Evolutionary conservation across 352 stramenopile species (phyloP), one percentile per base, ranked within the genome.

Genomic region (Phytophthora agathidicida): DNA sequence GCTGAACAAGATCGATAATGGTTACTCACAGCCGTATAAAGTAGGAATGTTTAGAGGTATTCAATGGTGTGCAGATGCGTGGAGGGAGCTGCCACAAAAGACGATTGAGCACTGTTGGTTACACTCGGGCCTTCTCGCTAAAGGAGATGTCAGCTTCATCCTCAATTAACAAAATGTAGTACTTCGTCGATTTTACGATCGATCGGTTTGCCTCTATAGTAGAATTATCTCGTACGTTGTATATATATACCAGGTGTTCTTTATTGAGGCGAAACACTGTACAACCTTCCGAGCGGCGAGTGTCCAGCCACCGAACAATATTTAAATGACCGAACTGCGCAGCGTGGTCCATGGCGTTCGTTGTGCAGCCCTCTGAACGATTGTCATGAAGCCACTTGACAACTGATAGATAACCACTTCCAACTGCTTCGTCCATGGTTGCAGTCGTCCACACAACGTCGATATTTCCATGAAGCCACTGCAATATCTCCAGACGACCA

Each of bases 371-470:
- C 32, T 53, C 45, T 17, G 3, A n/a, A 7, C 45, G 45, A 27
- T 43, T 44, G 16, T 23, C 37, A 4, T 43, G 17, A 33, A 68
- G 50, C 59, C 59, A 68, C 14, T 58, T 49, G 13, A 68, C 49
- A 5, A 62, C 43, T 9, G 13, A 6, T 5, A 62, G 23, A 49
- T 62, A 37, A 2, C 51, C 51, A 48, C 59, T 68, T 45, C 54
- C 31, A 35, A 52, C 37, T 2, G 51, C 51, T 1, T 10, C 28
- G 31, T 57, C 55, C 55, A 51, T 64, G 6, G 13, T 16, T 16
- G 35, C 19, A 33, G 16, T 56, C n/a, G 33, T 38, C 51, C 51
- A 60, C 30, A 22, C 38, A 3, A 43, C n/a, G 14, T 51, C 23
- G 11, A 19, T n/a, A 13, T 43, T 28, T 13, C 31, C 1, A 13